Base-by-base conservation (phyloP, 164 flowering plant genomes). In the Tinospora cordifolia region DNA sequence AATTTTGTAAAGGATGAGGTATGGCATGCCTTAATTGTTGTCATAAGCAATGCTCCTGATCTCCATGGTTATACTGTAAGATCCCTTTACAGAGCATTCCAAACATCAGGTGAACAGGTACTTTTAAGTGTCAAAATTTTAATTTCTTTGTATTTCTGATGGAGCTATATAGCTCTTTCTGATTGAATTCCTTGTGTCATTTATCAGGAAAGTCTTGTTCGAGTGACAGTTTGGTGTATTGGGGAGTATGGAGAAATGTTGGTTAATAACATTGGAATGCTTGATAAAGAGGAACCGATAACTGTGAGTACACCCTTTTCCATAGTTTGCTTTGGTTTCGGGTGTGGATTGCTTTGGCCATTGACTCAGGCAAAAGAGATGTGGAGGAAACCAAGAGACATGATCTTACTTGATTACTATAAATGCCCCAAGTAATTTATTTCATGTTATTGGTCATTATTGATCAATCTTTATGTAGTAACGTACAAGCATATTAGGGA, bases 201-300 rank as follows among this genome's bases (percentile, higher is more conserved):
- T 54, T 14, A 30, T 68, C 84, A 95, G 99, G 99, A 90, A 87
- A 84, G 82, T 76, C 97, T 95, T 82, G 87, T 91, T 75, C 90
- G 90, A 64, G 97, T 95, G 72, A 93, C 93, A 30, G 86, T 95
- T 57, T 95, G 99, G 99, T 95, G 98, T 81, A 91, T 95, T 66
- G 99, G 99, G 36, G 99, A 95, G 84, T 95, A 92, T 84, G 97
- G 96, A 75, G 98, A 95, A 49, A 76, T 95, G 91, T 79, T 95
- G 78, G 88, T 95, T 41, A 86, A 85, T 72, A 86, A 82, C 82
- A 76, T 76, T 69, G 96, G 96, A 69, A 81, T 86, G 88, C 94
- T 95, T 73, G 86, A 87, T 66, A 78, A 68, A 63, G 99, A 95
- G 83, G 93, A 90, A 72, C 94, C 94, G 21, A 75, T 92, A 73